phyloP scores from a whole-genome alignment of 1,284 basidiomycete species.

The Xanthoconium separans region DNA sequence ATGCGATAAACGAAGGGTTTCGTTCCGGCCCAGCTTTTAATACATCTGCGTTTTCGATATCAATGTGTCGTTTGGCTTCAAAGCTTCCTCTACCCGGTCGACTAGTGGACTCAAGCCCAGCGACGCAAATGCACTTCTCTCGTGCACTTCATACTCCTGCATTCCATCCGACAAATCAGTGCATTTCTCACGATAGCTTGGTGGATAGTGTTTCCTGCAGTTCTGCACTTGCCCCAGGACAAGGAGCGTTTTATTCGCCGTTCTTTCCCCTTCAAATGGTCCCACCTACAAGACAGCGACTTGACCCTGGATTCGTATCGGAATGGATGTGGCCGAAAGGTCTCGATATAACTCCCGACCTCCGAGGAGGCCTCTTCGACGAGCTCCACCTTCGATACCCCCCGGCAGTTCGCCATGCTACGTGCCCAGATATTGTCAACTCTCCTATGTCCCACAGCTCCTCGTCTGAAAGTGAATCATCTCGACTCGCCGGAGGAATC shows the following conservation, averaged over 20 bases:
- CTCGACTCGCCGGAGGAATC: constrained; percentile 9
- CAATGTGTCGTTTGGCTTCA: constrained; percentile 21
- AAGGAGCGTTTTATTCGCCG: constrained; percentile 13
- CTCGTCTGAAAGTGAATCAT: constrained; percentile 15
- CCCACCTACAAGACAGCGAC: constrained; percentile 16
- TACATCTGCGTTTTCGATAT: constrained; percentile 20
- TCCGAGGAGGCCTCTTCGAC: constrained; percentile 7
- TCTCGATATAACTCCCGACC: constrained; percentile 8
- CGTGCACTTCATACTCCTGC: constrained; percentile 9
- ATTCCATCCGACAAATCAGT: constrained; percentile 18
- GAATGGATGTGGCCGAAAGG: constrained; percentile 26
- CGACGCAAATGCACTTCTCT: constrained; percentile 6
- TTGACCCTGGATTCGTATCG: constrained; percentile 1
- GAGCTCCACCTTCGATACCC: constrained; percentile 13
- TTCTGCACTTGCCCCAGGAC: constrained; percentile 7
- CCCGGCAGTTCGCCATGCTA: constrained; percentile 1
- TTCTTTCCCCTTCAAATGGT: constrained; percentile 14
- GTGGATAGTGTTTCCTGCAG: constrained; percentile 5
- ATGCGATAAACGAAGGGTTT: constrained; percentile 11
- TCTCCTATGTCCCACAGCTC: constrained; percentile 4
- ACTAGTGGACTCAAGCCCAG: constrained; percentile 15
- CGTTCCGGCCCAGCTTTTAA: constrained; percentile 13
- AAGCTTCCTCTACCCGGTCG: constrained; percentile 17
- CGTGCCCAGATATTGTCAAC: constrained; percentile 9
- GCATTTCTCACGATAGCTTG: constrained; percentile 12